Evolutionary conservation across 352 stramenopile genomes (phyloP).

Genomic region (Globisporangium polare): DNA sequence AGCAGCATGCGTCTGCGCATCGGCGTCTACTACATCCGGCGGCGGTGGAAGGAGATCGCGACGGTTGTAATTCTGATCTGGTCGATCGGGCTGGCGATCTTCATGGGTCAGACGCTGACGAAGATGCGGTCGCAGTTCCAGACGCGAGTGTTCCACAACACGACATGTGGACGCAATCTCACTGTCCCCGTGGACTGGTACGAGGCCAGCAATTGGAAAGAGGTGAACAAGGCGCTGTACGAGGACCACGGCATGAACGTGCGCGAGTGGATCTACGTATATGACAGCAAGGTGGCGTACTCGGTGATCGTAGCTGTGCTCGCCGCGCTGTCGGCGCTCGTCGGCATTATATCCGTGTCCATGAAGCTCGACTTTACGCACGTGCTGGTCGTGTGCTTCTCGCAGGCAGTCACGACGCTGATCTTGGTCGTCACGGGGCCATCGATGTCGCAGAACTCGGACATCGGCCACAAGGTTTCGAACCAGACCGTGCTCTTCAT

Average conservation of each 20-base stretch:
- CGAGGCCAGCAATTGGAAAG: slow-evolving; percentile 30
- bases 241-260: slow-evolving; percentile 37
- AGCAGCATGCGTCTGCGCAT: slow-evolving; percentile 61
- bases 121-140: slow-evolving; percentile 36
- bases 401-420: slow-evolving; percentile 60
- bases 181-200: slow-evolving; percentile 44
- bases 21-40: slow-evolving; percentile 70
- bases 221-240: slow-evolving; percentile 15
- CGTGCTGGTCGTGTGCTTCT: slow-evolving; percentile 46
- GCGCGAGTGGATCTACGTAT: slow-evolving; percentile 58
- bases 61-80: slow-evolving; percentile 66
- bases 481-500: slow-evolving; percentile 61
- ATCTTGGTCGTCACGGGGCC: slow-evolving; percentile 37
- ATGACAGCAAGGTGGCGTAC: slow-evolving; percentile 57
- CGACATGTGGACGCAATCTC: slow-evolving; percentile 42
- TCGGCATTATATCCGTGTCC: slow-evolving; percentile 63
- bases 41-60: slow-evolving; percentile 69
- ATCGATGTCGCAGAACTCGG: slow-evolving; percentile 49
- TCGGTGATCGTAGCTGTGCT: slow-evolving; percentile 63
- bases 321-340: slow-evolving; percentile 49
- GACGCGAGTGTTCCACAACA: slow-evolving; percentile 28
- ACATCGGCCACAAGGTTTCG: slow-evolving; percentile 32
- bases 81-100: slow-evolving; percentile 59
- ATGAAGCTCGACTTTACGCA: slow-evolving; percentile 81
- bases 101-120: slow-evolving; percentile 53